Conservation (phyloP, 306 rosid species). For the Hippophae tibetana region DNA sequence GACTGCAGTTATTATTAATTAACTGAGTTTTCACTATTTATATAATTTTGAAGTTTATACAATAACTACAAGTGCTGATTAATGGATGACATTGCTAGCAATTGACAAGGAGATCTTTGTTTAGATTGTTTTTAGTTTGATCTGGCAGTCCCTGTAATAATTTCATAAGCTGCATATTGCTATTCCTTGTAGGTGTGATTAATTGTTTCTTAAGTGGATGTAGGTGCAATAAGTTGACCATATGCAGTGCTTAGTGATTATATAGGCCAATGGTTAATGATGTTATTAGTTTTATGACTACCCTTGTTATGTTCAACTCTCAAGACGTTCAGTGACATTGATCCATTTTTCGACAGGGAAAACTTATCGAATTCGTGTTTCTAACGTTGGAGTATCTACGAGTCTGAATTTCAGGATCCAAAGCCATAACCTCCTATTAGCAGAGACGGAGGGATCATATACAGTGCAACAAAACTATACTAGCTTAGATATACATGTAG, state of each 20-base stretch:
- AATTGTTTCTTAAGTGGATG: neutral
- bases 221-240: neutral
- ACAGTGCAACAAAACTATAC: conserved; percentile 92
- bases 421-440: conserved; percentile 83
- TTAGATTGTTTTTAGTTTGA: too few species aligned
- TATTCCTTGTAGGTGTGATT: too few species aligned
- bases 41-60: neutral
- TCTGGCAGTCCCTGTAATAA: too few species aligned
- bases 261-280: neutral
- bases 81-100: too few species aligned
- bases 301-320: conserved; percentile 2
- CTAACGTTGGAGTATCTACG: conserved; percentile 87
- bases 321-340: conserved; percentile 3
- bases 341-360: conserved; percentile 46
- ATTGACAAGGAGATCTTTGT: too few species aligned
- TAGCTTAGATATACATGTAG: conserved; percentile 89
- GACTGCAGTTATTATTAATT: neutral
- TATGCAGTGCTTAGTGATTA: neutral
- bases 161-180: too few species aligned
- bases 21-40: neutral
- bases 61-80: too few species aligned
- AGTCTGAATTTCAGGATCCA: conserved; percentile 94
- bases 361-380: conserved; percentile 81
- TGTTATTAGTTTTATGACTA: neutral
- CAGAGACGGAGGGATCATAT: conserved; percentile 87